These are phyloP conservation scores for Nissolia schottii DNA, from an alignment of 306 rosid genomes.

Conservation along the genomic window DNA sequence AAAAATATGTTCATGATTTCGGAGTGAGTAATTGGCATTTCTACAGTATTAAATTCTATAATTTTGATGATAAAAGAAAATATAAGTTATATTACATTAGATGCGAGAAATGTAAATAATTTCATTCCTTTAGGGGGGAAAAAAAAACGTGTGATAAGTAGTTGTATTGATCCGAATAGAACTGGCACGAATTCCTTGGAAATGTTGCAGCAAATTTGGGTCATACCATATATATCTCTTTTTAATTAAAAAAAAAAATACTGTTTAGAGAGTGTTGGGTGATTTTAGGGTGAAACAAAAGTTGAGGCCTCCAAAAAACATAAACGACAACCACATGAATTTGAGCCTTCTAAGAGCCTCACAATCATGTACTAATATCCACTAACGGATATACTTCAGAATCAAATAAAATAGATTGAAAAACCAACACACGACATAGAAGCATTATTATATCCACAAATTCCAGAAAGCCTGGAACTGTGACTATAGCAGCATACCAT, in stretches of 20 bases:
- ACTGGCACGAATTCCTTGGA: too few species aligned
- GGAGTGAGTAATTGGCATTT: background rate
- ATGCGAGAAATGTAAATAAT: background rate
- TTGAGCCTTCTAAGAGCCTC: slow-evolving; percentile 51
- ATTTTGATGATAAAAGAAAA: background rate
- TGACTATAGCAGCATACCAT: slow-evolving; percentile 15
- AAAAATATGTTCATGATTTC: background rate
- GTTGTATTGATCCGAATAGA: too few species aligned
- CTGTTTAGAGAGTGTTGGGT: background rate
- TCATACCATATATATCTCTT: too few species aligned
- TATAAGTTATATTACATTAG: background rate
- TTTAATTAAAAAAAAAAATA: too few species aligned
- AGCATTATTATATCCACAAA: slow-evolving; percentile 3
- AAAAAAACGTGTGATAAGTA: background rate
- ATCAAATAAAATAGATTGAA: background rate
- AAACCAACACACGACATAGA: background rate
- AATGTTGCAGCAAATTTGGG: too few species aligned
- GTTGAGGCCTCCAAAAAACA: background rate
- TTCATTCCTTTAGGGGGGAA: background rate
- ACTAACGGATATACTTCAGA: slow-evolving; percentile 1
- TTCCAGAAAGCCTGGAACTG: background rate
- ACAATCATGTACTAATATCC: slow-evolving; percentile 48
- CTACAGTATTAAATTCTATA: background rate
- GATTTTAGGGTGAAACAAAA: background rate
- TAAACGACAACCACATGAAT: slow-evolving; percentile 48